These are phyloP conservation scores for Microcera coccophila DNA, from an alignment of 2,329 filamentous ascomycete species.

Conservation along the genomic window DNA sequence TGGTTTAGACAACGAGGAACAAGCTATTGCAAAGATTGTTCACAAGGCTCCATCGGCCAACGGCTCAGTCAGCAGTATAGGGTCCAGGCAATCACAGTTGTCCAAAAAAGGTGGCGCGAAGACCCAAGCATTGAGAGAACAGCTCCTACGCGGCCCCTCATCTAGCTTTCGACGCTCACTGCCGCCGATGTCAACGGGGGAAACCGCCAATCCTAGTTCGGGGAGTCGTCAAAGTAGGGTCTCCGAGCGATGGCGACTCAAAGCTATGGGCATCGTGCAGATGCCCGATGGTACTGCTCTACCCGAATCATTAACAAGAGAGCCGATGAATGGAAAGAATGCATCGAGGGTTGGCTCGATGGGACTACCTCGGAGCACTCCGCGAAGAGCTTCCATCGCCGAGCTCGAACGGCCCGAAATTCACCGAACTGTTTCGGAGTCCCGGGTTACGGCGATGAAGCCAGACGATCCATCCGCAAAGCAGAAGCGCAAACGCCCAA, in stretches of 20 bases:
- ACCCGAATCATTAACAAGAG: conserved; percentile 48
- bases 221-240: conserved; percentile 33
- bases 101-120: conserved; percentile 30
- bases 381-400: conserved; percentile 25
- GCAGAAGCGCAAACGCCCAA: conserved; percentile 33
- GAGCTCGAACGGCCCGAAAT: conserved; percentile 15
- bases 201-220: conserved; percentile 23
- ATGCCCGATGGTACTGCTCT: conserved; percentile 52
- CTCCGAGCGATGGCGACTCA: conserved; percentile 45
- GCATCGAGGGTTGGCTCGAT: conserved; percentile 34
- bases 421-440: conserved; percentile 19
- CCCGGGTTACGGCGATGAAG: conserved; percentile 13
- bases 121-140: conserved; percentile 36
- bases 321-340: conserved; percentile 41
- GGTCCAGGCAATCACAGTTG: conserved; percentile 18
- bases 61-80: conserved; percentile 18
- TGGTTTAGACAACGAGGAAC: conserved; percentile 38
- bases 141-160: conserved; percentile 27
- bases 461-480: conserved; percentile 13
- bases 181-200: conserved; percentile 32
- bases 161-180: conserved; percentile 38
- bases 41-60: conserved; percentile 23
- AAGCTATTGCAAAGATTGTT: conserved; percentile 35
- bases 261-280: conserved; percentile 49
- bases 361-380: conserved; percentile 16